phyloP scores from a whole-genome alignment of 2,329 filamentous ascomycete species.

The Phyllosticta capitalensis region DNA sequence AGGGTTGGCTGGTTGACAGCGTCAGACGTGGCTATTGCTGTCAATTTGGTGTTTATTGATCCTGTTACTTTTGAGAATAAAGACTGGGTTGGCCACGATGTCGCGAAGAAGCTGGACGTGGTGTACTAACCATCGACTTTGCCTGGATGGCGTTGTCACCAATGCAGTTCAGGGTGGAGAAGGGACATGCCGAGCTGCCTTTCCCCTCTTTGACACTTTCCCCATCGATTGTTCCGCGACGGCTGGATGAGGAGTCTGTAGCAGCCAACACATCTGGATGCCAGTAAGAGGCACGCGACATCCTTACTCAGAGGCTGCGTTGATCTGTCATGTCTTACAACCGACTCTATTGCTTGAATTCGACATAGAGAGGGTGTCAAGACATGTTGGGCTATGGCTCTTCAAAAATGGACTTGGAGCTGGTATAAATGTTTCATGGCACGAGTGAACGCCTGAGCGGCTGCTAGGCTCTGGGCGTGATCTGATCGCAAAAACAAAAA shows the following conservation, averaged over 20 bases:
- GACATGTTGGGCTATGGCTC: not conserved
- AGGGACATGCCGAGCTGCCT: not conserved
- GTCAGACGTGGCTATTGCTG: not conserved
- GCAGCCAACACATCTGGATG: constrained; percentile 2
- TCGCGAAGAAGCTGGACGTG: not conserved
- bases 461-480: not conserved
- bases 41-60: not conserved
- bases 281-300: not conserved
- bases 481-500: not conserved
- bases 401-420: not conserved
- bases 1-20: not conserved
- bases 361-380: constrained; percentile 2
- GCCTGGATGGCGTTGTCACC: too few species aligned
- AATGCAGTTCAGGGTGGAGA: not conserved
- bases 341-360: not conserved
- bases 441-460: constrained; percentile 6
- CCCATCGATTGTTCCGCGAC: too few species aligned
- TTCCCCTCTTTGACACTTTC: too few species aligned
- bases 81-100: not conserved
- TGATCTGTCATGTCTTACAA: constrained; percentile 3
- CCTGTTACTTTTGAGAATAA: not conserved
- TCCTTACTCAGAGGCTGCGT: not conserved
- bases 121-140: not conserved
- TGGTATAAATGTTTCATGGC: not conserved
- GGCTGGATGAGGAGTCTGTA: too few species aligned